Evolutionary conservation across 1,284 basidiomycete species (phyloP).

Genomic region (Mrakiaceae sp.): DNA sequence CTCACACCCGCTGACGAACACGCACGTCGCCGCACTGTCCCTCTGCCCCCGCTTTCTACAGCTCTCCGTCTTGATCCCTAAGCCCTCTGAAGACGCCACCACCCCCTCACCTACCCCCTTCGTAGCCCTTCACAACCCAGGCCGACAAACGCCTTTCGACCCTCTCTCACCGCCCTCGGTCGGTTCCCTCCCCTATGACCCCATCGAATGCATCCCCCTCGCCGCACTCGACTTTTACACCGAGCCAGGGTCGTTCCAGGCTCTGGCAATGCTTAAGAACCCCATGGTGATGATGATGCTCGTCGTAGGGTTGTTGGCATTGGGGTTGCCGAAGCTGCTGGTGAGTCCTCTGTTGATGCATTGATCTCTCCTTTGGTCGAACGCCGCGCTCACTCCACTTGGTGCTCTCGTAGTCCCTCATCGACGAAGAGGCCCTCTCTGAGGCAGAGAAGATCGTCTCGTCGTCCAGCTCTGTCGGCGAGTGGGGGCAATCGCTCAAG

Average conservation of each 20-base stretch:
- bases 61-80: conserved; percentile 23
- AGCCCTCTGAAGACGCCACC: conserved; percentile 1
- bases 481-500: background rate
- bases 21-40: background rate
- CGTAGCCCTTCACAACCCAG: conserved; percentile 40
- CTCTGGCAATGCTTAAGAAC: conserved; percentile 65
- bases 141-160: conserved; percentile 53
- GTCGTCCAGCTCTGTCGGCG: too few relatives aligned
- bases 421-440: background rate
- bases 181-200: conserved; percentile 52
- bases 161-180: conserved; percentile 48
- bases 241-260: conserved; percentile 57
- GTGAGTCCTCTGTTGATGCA: conserved; percentile 36
- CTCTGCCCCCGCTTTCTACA: conserved; percentile 13
- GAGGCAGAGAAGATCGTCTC: background rate
- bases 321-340: conserved; percentile 69
- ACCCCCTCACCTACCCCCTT: conserved; percentile 11
- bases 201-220: conserved; percentile 47
- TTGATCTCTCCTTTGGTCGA: background rate
- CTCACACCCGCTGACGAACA: background rate
- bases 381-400: background rate
- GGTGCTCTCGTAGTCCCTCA: background rate
- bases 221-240: conserved; percentile 54
- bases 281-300: conserved; percentile 82
- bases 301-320: conserved; percentile 54